Conservation (phyloP, 768 basidiomycete genomes). For the Leccinum subtestaceum region DNA sequence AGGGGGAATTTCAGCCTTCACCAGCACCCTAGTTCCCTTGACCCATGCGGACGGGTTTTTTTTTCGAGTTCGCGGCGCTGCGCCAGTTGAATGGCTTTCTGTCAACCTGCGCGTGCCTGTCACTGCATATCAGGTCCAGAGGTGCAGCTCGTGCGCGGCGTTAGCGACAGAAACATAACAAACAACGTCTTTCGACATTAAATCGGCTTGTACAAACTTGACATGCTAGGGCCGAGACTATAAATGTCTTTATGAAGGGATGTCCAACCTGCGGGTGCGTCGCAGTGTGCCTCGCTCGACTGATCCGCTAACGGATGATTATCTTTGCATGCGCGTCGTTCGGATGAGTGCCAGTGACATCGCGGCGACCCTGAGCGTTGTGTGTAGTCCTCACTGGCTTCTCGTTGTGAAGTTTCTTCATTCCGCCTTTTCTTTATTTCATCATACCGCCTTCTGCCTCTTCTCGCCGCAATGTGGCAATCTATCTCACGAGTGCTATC, state of each 20-base stretch:
- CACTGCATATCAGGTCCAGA: not conserved
- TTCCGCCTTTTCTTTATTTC: not conserved
- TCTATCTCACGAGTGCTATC: not conserved
- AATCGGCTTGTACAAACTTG: not conserved
- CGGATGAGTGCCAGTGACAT: not conserved
- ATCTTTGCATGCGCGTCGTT: not conserved
- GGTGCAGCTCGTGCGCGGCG: not conserved
- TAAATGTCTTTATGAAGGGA: not conserved
- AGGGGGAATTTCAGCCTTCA: not conserved
- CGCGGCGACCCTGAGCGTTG: not conserved
- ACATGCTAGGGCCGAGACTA: not conserved
- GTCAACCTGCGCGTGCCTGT: not conserved
- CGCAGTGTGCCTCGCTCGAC: not conserved
- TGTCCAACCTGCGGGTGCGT: not conserved
- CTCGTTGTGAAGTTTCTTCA: not conserved
- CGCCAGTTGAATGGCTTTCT: not conserved
- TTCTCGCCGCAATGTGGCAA: not conserved
- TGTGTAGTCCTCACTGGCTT: not conserved
- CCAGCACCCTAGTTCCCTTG: not conserved
- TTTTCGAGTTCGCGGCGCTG: not conserved
- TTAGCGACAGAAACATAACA: not conserved
- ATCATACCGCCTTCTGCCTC: not conserved
- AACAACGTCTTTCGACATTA: not conserved
- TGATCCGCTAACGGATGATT: not conserved
- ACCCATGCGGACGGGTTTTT: slow-evolving; percentile 1